A percentile compares a stretch with the other conserved stretches of the same genome.
phyloP scores from a whole-genome alignment of 2,329 filamentous ascomycete species.

The Xylogone sp. region DNA sequence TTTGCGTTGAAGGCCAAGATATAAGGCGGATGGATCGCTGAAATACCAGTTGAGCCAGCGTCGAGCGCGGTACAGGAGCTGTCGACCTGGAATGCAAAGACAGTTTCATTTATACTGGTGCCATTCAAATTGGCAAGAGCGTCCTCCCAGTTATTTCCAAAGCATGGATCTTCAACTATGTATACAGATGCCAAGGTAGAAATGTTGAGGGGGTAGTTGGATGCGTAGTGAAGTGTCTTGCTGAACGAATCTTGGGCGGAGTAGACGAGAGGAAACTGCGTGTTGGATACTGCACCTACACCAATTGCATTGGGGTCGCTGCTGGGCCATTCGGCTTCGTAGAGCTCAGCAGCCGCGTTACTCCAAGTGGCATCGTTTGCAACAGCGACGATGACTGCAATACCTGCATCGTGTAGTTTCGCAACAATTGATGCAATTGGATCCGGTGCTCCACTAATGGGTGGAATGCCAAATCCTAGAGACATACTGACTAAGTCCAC shows the following conservation, averaged over 20 bases:
- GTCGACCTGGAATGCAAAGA: constrained; percentile 12
- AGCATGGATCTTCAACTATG: constrained; percentile 9
- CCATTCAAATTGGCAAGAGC: constrained; percentile 5
- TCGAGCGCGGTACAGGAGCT: not conserved
- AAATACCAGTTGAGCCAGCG: constrained; percentile 1
- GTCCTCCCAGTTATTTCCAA: constrained; percentile 7
- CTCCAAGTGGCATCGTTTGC: not conserved
- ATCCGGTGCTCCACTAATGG: constrained; percentile 5
- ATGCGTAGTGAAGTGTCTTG: constrained; percentile 12
- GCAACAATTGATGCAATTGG: constrained; percentile 4
- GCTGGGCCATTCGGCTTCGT: constrained; percentile 9
- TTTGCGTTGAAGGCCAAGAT: constrained; percentile 12
- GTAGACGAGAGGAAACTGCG: constrained; percentile 15
- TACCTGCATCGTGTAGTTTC: not conserved
- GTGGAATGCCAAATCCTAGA: constrained; percentile 8
- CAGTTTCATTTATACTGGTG: constrained; percentile 10
- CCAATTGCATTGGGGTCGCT: constrained; percentile 11
- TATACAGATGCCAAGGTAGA: constrained; percentile 6
- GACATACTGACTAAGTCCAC: constrained; percentile 23
- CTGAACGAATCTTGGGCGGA: constrained; percentile 8
- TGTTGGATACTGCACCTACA: constrained; percentile 15
- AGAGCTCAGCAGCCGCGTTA: constrained; percentile 7
- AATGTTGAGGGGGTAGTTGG: constrained; percentile 12
- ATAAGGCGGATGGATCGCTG: constrained; percentile 2
- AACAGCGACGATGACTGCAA: not conserved